Conservation (phyloP, 225 moss, liverwort and hornwort species). For the Straminergon stramineum region DNA sequence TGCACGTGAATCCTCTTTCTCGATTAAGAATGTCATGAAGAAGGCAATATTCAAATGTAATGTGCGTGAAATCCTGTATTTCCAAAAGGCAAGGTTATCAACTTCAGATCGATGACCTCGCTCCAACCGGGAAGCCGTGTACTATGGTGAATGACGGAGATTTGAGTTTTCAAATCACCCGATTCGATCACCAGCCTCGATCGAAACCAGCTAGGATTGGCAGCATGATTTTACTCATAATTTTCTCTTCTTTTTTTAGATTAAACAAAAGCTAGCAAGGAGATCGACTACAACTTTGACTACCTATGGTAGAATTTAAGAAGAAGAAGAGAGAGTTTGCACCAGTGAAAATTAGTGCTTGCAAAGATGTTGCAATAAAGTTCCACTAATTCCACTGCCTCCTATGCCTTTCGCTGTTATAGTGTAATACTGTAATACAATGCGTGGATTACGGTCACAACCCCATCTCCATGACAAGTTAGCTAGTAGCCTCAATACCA, state of each 20-base stretch:
- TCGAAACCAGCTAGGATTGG: background rate
- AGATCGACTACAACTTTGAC: background rate
- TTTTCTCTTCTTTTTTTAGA: background rate
- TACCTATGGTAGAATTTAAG: background rate
- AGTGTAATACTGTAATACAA: background rate
- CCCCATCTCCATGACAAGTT: background rate
- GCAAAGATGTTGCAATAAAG: background rate
- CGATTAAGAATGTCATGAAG: background rate
- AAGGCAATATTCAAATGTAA: no score
- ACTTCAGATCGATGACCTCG: background rate
- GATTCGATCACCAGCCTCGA: background rate
- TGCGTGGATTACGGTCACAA: background rate
- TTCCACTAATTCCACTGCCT: background rate
- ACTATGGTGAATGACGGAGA: background rate
- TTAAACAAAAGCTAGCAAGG: background rate
- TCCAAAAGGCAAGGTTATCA: background rate
- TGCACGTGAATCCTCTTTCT: background rate
- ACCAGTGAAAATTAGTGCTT: background rate
- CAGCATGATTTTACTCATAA: background rate
- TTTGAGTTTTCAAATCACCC: background rate
- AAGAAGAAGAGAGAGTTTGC: background rate
- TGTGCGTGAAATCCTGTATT: background rate
- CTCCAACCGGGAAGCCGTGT: background rate
- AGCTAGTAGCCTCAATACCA: background rate
- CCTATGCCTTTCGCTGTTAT: background rate